Evolutionary conservation across 768 basidiomycete species (phyloP), one percentile per base, ranked within the genome.

Genomic region (Calocera viscosa): DNA sequence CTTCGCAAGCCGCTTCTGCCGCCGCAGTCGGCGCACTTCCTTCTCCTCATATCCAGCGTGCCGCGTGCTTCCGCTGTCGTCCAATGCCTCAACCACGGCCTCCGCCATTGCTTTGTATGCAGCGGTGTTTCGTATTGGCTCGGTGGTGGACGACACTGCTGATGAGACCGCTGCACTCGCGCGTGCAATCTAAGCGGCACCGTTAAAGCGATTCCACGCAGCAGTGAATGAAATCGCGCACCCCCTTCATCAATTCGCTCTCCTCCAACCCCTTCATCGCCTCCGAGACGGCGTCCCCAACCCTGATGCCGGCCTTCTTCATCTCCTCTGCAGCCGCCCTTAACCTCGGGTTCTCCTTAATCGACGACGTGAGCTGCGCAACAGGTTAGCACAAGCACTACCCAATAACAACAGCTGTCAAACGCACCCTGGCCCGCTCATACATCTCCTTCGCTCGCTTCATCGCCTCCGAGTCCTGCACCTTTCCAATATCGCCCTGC

Each of bases 401-500:
- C 24, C 12, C 14, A 11, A 63, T 5, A 30, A 8, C n/a, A 32
- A 17, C 35, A 35, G 8, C 1, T n/a, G 22, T 26, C 19, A 64
- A 34, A 32, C 85, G 69, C 74, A 97, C 94, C 78, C 95, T 83
- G 8, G 95, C 93, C 68, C 89, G 85, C 79, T 98, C 95, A 78
- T 98, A 98, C 67, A 91, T 86, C 64, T 90, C 93, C 74, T 83
- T 84, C 1, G 94, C 94, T 72, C 82, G 83, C 79, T 91, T 92
- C 92, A 99, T 88, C 16, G 94, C 89, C 74, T 95, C 93, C 65
- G 91, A 93, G 75, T 97, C 96, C 80, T 97, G 94, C 63, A 97
- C 78, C 78, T 96, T 96, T 78, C 92, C 91, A 39, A 96, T 95
- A 76, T 98, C 94, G 69, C 96, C 96, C 78, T 95, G 92, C 19